Conservation (phyloP, 2,329 filamentous ascomycete genomes). For the Taxawa tesnikishii region DNA sequence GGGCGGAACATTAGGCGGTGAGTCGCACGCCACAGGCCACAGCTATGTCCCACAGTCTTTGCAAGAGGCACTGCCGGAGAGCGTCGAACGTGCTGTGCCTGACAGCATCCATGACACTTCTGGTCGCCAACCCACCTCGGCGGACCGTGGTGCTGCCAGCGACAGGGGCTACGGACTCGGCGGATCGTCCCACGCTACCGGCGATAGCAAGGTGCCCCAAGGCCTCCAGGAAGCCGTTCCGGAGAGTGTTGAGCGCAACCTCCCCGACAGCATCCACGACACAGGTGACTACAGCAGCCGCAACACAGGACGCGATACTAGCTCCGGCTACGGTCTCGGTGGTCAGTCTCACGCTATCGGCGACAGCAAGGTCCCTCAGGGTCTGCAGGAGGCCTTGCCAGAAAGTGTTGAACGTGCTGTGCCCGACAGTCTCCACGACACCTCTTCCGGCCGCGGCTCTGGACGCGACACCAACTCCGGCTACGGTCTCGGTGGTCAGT, state of each 20-base stretch:
- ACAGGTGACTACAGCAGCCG: too few species aligned
- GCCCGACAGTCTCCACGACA: constrained; percentile 32
- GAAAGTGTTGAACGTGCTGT: constrained; percentile 31
- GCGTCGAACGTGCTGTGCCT: constrained; percentile 29
- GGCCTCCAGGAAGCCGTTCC: constrained; percentile 28
- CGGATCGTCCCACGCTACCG: too few species aligned
- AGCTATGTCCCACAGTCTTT: constrained; percentile 30
- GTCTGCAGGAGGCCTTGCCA: constrained; percentile 30
- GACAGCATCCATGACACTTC: constrained; percentile 32
- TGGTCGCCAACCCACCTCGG: too few species aligned
- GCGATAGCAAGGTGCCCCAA: constrained; percentile 32
- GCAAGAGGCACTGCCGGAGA: constrained; percentile 32
- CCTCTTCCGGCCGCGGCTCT: constrained; percentile 22
- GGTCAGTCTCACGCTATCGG: constrained; percentile 28
- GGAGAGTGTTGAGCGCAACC: constrained; percentile 24
- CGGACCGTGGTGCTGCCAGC: too few species aligned
- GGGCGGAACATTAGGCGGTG: too few species aligned
- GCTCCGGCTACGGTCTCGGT: constrained; percentile 18
- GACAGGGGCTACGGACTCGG: too few species aligned
- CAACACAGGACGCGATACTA: too few species aligned
- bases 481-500: constrained; percentile 22
- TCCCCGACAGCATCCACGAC: constrained; percentile 27
- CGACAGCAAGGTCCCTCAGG: constrained; percentile 28
- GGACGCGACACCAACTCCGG: constrained; percentile 25
- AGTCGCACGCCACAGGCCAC: constrained; percentile 27